Base-by-base conservation (phyloP, 345 rosid genomes). In the Excoecaria cochinchinensis region DNA sequence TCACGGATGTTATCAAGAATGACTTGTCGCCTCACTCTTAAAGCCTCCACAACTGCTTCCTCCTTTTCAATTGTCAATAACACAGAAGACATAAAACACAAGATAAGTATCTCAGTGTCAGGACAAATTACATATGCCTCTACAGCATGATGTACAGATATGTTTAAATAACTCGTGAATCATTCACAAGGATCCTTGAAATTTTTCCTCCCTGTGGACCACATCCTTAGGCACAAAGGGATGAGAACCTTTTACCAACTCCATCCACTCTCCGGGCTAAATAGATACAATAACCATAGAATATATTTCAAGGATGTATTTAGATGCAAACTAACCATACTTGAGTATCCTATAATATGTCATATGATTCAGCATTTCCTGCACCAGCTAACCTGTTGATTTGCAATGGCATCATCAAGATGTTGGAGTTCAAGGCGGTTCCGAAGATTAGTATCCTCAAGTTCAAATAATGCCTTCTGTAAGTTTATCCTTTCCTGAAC, bases 1-100 rank as follows among this genome's bases (percentile, higher is more conserved):
- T 95, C 99, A 21, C 97, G 91, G 77, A 95, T 91, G 81, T 95
- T 92, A 86, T 95, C 99, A 51, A 95, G 99, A 86, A 92, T 92
- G 57, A 85, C 86, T 91, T 89, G 97, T 72, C 94, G 89, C 88
- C 97, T 89, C 75, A 79, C 86, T 80, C 86, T 87, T 77, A 92
- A 79, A 76, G 89, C 86, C 70, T 91, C 88, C 1, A 86, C 85
- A 61, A 86, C 85, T 57, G 86, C 67, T 73, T 84, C 85, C 75
- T 90, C 92, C 74, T 83, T 89, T 77, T 88, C 91, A 78, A 86
- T 74, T 83, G 83, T 87, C 97, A 92, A 80, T 11, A 25, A 70
- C 67, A 80, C 22, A 62, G 15, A 2, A 48, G 40, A 24, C 6
- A 72, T 10, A 31, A 55, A 53, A 71, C 15, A 64, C 21, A 64